Base-by-base conservation (phyloP, 2,329 filamentous ascomycete species). In the Passalora sequoiae region DNA sequence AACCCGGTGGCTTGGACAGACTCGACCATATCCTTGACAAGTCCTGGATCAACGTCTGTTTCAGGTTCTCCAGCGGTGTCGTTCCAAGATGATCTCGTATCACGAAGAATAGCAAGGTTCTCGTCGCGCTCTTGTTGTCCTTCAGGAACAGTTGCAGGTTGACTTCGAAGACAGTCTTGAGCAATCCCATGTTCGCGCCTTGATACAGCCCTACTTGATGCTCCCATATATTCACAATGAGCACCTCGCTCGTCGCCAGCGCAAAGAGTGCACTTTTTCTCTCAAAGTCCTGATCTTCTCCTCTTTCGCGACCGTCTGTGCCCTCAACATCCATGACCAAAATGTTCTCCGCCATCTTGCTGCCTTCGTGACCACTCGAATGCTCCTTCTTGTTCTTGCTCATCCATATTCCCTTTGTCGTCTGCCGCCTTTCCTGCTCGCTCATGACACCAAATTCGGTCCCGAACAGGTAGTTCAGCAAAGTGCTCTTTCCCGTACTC, bases 181-280 rank as follows among this genome's bases (percentile, higher is more conserved):
- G 74, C 59, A 98, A 70, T 6, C 92, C 92, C 92, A 98, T 98
- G 67, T 98, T 98, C 58, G 92, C 92, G 44, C 92, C 92, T 70
- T 98, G 91, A 65, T 98, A 98, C 66, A 98, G 68, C 36, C 92
- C 92, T 50, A 98, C 92, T 69, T 98, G 92, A 67, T 96, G 91
- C 69, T 98, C 92, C 92, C 92, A 98, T 55, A 98, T 94, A 65
- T 98, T 98, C 67, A 98, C 85, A 62, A 98, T 94, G 57, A 98
- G 76, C 40, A 98, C 91, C 71, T 98, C 92, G 65, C 91, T 97
- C 13, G 92, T 98, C 38, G 92, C 92, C 60, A 98, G 77, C 39
- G 92, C 92, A 69, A 98, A 98, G 15, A 98, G 77, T 17, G 92
- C 92, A 66, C 89, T 96, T 74, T 98, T 98, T 61, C 92, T 80